Base-by-base conservation (phyloP, 805 yeast genomes). In the Metschnikowia peoriensis region DNA sequence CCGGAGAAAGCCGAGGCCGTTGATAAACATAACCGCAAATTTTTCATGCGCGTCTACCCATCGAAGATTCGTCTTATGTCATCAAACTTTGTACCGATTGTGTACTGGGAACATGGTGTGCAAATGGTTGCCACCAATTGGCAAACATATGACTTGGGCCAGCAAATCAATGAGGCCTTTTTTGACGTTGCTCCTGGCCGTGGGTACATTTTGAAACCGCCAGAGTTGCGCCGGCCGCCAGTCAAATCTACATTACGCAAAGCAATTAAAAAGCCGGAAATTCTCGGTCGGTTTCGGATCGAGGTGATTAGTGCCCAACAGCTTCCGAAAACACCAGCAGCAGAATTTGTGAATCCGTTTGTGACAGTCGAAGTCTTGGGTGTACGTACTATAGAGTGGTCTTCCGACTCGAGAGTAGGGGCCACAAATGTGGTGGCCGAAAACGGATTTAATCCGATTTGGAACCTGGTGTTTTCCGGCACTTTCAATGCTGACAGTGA, bases 91-190 rank as follows among this genome's bases (percentile, higher is more conserved):
- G 80, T 79, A 42, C 98, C 99, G 0, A 68, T 89, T 1, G 67
- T 68, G 0, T 90, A 82, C 63, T 94, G 99, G 99, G 76, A 77
- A 46, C 73, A 79, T 44, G 99, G 99, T 0, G 86, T 80, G 10
- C 99, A 94, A 64, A 82, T 94, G 90, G 98, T 89, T 5, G 98
- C 99, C 0, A 85, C 97, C 0, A 94, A 93, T 65, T 93, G 97
- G 97, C 99, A 93, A 68, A 86, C 94, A 0, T 86, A 82, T 65
- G 99, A 94, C 64, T 53, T 83, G 15, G 97, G 97, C 0, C 93
- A 92, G 64, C 97, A 91, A 64, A 62, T 94, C 10, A 92, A 91
- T 66, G 88, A 88, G 56, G 89, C 97, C 4, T 71, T 91, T 79
- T 90, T 93, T 67, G 82, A 81, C 47, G 67, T 78, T 14, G 79